These are phyloP conservation scores for Crithidia fasciculata DNA, from an alignment of 208 protist species.

Conservation along the genomic window DNA sequence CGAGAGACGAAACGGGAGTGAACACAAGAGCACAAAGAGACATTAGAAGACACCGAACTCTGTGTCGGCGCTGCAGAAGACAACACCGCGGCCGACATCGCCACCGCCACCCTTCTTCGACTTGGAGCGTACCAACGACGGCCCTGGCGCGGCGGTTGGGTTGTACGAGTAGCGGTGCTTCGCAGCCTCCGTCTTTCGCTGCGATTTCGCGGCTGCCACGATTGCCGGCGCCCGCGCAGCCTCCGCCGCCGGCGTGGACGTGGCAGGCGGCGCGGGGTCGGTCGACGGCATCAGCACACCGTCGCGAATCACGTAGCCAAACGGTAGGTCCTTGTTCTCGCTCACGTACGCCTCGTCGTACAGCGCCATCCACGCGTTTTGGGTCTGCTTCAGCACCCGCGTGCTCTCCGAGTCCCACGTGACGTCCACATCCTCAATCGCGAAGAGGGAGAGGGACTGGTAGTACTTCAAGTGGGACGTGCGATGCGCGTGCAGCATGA, in stretches of 20 bases:
- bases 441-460: constrained; percentile 72
- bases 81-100: constrained; percentile 26
- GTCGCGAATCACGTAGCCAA: constrained; percentile 14
- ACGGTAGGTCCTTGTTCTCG: constrained; percentile 26
- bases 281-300: constrained; percentile 34
- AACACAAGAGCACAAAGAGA: constrained; percentile 7
- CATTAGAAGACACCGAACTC: constrained; percentile 64
- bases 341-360: constrained; percentile 82
- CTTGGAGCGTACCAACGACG: constrained; percentile 13
- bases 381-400: constrained; percentile 50
- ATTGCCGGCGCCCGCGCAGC: neutral
- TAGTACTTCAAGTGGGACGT: constrained; percentile 84
- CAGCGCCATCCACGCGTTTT: constrained; percentile 57
- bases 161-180: constrained; percentile 22
- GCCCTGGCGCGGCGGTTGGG: neutral
- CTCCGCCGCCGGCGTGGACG: neutral
- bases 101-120: neutral
- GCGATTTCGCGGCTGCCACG: neutral
- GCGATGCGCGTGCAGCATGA: constrained; percentile 82
- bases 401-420: constrained; percentile 46
- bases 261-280: neutral
- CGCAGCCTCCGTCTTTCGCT: neutral
- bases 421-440: constrained; percentile 79
- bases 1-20: neutral
- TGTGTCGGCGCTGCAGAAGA: constrained; percentile 54